Base-by-base conservation (phyloP, 202 grass and related monocot species). In the Musa balbisiana region DNA sequence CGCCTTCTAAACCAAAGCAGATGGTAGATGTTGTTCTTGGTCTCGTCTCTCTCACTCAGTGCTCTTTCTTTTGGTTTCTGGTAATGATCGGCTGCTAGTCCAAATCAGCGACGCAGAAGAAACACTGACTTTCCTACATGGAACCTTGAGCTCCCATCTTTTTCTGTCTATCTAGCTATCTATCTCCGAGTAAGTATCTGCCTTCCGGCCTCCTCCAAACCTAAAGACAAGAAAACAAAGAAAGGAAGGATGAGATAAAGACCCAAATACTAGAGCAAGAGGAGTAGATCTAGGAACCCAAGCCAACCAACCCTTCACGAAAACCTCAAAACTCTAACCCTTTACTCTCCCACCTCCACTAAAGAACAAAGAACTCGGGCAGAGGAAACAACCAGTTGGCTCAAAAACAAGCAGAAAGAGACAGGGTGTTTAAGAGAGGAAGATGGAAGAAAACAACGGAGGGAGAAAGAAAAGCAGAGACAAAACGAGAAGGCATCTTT, bases 11-110 rank as follows among this genome's bases (percentile, higher is more conserved):
- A 65, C 10, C 63, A 13, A 24, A 65, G 21, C 3, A 1, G 62
- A 10, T 11, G 11, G 26, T 13, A 20, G 10, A 11, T 20, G n/a
- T 62, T 3, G 17, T 20, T 62, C 17, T 65, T 65, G 63, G 63
- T 65, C 21, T 65, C 63, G 26, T 24, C 24, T 20, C 4, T 19
- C 56, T n/a, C 53, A 72, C 29, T 58, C 53, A 72, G 19, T 52
- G 59, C 13, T 65, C 71, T 58, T 66, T 80, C 71, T 76, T 79
- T 81, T 71, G 53, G 78, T 51, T 52, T 43, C 33, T 43, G 33
- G 33, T 43, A 43, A 43, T 43, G 33, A 43, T 43, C 33, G 33
- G 26, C 62, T 29, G 63, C 43, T 76, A 85, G 78, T 85, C 83
- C 79, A 60, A 26, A 26, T 65, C 23, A 26, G 24, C 25, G 23